A percentile compares a stretch with the other conserved stretches of the same genome.
Evolutionary conservation across 805 yeast genomes (phyloP).

Genomic region (Starmerella cellae): DNA sequence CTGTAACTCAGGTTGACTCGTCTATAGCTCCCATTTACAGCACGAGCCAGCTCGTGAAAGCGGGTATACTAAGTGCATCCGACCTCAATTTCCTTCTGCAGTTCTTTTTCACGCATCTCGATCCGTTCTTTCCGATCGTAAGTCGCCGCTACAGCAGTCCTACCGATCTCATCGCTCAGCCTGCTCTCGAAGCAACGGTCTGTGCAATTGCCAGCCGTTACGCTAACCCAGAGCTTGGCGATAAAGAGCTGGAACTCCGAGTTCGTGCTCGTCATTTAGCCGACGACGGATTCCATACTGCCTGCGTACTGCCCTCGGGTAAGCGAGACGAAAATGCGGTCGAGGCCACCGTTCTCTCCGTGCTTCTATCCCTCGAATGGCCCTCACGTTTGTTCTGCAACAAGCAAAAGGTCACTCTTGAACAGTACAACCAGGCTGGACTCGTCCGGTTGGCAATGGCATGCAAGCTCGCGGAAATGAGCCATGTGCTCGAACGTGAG

Average conservation of each 20-base stretch:
- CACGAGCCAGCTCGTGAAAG: constrained; percentile 26
- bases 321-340: constrained; percentile 23
- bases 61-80: constrained; percentile 44
- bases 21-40: neutral
- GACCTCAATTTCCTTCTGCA: constrained; percentile 25
- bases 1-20: too few relatives aligned
- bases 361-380: constrained; percentile 83
- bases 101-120: constrained; percentile 59
- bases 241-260: constrained; percentile 84
- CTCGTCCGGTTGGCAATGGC: constrained; percentile 90
- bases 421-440: constrained; percentile 45
- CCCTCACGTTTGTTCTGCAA: constrained; percentile 21
- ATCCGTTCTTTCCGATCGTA: constrained; percentile 80
- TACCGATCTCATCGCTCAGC: constrained; percentile 57
- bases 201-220: constrained; percentile 71
- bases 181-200: constrained; percentile 59
- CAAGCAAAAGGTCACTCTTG: neutral
- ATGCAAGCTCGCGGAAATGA: constrained; percentile 72
- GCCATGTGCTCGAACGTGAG: constrained; percentile 63
- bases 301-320: constrained; percentile 28
- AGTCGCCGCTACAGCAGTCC: constrained; percentile 61
- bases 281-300: neutral
- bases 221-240: constrained; percentile 58
- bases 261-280: neutral
- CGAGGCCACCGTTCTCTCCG: constrained; percentile 75